These are phyloP conservation scores for Globisporangium polare DNA, from an alignment of 352 stramenopile species.

Conservation along the genomic window DNA sequence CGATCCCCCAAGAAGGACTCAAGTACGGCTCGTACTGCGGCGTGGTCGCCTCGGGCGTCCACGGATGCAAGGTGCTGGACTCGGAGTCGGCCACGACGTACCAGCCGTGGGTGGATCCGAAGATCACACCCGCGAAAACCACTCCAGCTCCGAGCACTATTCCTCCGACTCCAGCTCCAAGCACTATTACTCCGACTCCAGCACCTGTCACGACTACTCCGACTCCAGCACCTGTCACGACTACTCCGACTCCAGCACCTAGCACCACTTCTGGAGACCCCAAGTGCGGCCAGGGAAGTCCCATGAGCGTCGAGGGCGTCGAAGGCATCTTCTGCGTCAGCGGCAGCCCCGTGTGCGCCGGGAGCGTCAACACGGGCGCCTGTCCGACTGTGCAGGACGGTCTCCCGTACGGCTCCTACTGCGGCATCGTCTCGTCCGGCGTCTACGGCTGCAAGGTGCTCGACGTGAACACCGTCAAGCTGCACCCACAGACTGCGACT, in stretches of 20 bases:
- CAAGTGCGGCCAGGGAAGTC: background rate
- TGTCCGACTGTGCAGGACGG: background rate
- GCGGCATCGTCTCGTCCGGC: slow-evolving; percentile 13
- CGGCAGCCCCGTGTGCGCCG: background rate
- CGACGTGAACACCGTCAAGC: background rate
- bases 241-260: background rate
- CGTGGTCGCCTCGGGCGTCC: slow-evolving; percentile 6
- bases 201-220: background rate
- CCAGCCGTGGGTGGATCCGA: background rate
- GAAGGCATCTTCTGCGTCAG: background rate
- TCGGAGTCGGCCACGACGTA: slow-evolving; percentile 5
- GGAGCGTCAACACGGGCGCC: background rate
- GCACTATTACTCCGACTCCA: background rate
- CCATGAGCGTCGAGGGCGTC: background rate
- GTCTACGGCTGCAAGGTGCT: slow-evolving; percentile 21
- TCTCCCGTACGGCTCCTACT: slow-evolving; percentile 15
- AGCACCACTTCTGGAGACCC: too few species aligned
- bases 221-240: background rate
- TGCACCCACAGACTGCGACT: background rate
- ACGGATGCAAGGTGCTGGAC: slow-evolving; percentile 8
- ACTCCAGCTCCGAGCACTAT: background rate
- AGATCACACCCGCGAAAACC: too few species aligned
- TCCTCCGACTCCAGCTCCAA: background rate
- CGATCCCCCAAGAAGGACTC: slow-evolving; percentile 11
- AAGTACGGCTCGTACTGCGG: slow-evolving; percentile 10